Conservation (phyloP, 2,329 filamentous ascomycete genomes). For the Dendryphion nanum region DNA sequence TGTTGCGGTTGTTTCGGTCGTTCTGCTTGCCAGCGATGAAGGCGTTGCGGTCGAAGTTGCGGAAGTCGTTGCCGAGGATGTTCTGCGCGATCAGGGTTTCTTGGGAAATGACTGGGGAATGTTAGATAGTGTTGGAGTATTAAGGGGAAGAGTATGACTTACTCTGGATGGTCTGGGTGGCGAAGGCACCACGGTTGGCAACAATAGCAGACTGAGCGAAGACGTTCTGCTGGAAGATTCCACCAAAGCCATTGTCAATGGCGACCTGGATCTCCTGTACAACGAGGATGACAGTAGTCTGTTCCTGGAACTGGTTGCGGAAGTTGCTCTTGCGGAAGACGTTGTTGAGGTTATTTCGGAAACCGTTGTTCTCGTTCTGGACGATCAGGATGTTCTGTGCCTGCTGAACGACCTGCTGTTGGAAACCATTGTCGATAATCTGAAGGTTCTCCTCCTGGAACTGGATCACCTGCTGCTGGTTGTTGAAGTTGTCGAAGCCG, state of each 20-base stretch:
- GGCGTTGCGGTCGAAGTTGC: slow-evolving; percentile 2
- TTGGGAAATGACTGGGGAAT: slow-evolving; percentile 20
- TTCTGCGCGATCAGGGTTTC: slow-evolving; percentile 24
- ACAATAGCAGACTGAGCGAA: slow-evolving; percentile 28
- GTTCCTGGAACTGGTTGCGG: slow-evolving; percentile 16
- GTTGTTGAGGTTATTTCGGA: slow-evolving; percentile 31
- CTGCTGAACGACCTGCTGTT: slow-evolving; percentile 24
- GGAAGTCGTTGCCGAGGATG: slow-evolving; percentile 18
- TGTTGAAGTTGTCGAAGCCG: slow-evolving; percentile 30
- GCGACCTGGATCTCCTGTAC: slow-evolving; percentile 30
- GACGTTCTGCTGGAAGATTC: slow-evolving; percentile 20
- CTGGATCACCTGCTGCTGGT: slow-evolving; percentile 27
- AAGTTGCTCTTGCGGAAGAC: slow-evolving; percentile 29
- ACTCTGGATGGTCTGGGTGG: slow-evolving; percentile 28
- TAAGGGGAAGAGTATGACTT: too few species aligned
- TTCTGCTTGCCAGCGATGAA: background rate
- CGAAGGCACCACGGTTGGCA: slow-evolving; percentile 25
- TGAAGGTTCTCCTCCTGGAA: slow-evolving; percentile 26
- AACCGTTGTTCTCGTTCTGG: slow-evolving; percentile 27
- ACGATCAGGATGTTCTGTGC: slow-evolving; percentile 28
- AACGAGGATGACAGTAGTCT: slow-evolving; percentile 26
- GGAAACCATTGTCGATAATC: slow-evolving; percentile 23
- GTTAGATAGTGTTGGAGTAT: slow-evolving; percentile 8
- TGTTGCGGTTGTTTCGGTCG: slow-evolving; percentile 1
- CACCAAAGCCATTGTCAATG: slow-evolving; percentile 24